Evolutionary conservation across 2,329 filamentous ascomycete species (phyloP), one percentile per base, ranked within the genome.

Genomic region (Paraphaeosphaeria minitans): DNA sequence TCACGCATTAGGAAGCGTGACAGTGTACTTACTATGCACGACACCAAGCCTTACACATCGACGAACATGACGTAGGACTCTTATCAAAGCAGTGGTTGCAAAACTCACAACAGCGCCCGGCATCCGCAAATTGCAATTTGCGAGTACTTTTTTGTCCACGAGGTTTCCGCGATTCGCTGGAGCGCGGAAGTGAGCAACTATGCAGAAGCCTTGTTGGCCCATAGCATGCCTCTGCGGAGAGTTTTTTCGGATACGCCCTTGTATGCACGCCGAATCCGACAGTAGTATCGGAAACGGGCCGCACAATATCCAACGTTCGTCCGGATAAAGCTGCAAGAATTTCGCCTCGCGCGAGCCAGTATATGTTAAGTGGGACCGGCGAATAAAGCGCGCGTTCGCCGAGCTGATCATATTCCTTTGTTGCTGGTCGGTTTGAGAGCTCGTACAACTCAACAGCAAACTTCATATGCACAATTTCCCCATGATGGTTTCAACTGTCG

Each of bases 231-330:
- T 51, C 14, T 33, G 35, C 33, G 48, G 48, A 41, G 35, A 41
- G 2, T 24, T 24, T 21, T 41, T 27, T 13, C 22, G 47, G 29
- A 22, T 12, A 50, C 22, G 24, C 35, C 13, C 43, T 9, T 29
- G 43, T 46, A 46, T 43, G 27, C 43, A 46, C 37, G 43, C 12
- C 22, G 22, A 46, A n/a, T 24, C 31, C 35, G 22, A 53, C 37
- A 29, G 50, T 19, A 43, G 24, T 24, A 42, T 53, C 50, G 50
- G 50, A 53, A 53, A 37, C 50, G 50, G 50, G 24, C 22, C 35
- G 50, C 42, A 14, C 35, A 21, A 21, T 24, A 22, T 22, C 13
- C 37, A 53, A 53, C 50, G 35, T 43, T 24, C 42, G 21, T 31
- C 24, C 50, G 37, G 16, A 31, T 21, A 13, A 27, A 22, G 24